A percentile compares a stretch with the other conserved stretches of the same genome.
Evolutionary conservation across 2,329 filamentous ascomycete genomes (phyloP).

Genomic region (Verticillium alfalfae): DNA sequence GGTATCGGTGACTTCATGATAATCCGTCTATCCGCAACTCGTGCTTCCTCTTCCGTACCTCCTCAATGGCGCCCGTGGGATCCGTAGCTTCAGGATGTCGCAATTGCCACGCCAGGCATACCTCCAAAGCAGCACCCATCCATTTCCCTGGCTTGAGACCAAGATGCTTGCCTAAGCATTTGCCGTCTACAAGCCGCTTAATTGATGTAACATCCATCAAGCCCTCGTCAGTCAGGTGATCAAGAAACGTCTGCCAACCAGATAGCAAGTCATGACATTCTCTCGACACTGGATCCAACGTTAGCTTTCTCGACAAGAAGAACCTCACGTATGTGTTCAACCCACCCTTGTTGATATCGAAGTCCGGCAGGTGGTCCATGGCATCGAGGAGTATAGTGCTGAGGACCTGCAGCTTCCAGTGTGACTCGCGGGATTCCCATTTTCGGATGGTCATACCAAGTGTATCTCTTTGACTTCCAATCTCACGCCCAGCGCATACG

Average conservation of each 20-base stretch:
- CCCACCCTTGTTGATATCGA: constrained; percentile 13
- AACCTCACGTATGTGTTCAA: no score
- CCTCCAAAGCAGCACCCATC: constrained; percentile 74
- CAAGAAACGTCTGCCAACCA: constrained; percentile 50
- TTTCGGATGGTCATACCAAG: constrained; percentile 69
- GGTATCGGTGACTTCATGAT: not conserved
- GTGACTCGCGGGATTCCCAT: constrained; percentile 58
- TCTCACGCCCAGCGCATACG: constrained; percentile 29
- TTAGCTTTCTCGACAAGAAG: not conserved
- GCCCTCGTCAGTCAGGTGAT: constrained; percentile 48
- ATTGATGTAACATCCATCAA: constrained; percentile 53
- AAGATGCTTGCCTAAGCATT: constrained; percentile 62
- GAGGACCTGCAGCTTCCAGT: constrained; percentile 68
- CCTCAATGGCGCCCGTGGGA: constrained; percentile 50
- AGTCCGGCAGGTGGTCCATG: constrained; percentile 29
- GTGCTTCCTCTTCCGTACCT: constrained; percentile 43
- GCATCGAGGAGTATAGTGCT: constrained; percentile 63
- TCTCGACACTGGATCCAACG: not conserved
- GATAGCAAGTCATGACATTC: constrained; percentile 29
- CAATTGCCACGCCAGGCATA: constrained; percentile 85
- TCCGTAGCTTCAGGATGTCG: constrained; percentile 66
- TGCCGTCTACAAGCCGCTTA: constrained; percentile 68
- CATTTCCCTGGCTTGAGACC: constrained; percentile 72
- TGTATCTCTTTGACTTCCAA: constrained; percentile 46
- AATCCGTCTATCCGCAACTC: constrained; percentile 43